Evolutionary conservation across 2,329 filamentous ascomycete genomes (phyloP).

Genomic region (Cladophialophora bantiana): DNA sequence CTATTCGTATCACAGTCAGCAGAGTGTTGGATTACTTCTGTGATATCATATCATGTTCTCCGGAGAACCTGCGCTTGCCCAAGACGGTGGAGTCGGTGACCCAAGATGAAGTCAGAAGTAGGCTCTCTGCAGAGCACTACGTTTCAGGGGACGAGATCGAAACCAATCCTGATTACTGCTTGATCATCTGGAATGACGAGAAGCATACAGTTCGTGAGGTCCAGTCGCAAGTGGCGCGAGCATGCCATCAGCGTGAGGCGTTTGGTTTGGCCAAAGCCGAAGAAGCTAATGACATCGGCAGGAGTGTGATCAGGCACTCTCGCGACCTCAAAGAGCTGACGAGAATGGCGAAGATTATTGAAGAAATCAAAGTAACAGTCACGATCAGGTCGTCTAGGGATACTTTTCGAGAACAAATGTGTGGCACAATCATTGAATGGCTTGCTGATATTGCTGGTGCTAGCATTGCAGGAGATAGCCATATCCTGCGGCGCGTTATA

Average conservation of each 20-base stretch:
- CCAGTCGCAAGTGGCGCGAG: constrained; percentile 84
- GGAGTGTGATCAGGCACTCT: constrained; percentile 81
- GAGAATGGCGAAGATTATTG: constrained; percentile 81
- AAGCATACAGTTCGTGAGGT: constrained; percentile 97
- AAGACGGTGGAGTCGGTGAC: constrained; percentile 84
- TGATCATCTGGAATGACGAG: constrained; percentile 97
- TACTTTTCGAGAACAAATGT: constrained; percentile 98
- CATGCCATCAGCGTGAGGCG: constrained; percentile 74
- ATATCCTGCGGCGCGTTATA: constrained; percentile 79
- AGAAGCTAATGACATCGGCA: constrained; percentile 87
- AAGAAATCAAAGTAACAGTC: constrained; percentile 94
- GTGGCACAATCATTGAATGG: constrained; percentile 97
- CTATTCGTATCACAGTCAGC: constrained; percentile 84
- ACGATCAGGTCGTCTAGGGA: constrained; percentile 93
- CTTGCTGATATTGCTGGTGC: constrained; percentile 90
- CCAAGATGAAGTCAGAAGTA: constrained; percentile 80
- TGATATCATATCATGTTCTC: constrained; percentile 96
- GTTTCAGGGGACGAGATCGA: constrained; percentile 66
- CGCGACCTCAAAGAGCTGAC: constrained; percentile 76
- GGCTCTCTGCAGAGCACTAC: constrained; percentile 78
- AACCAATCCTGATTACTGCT: constrained; percentile 75
- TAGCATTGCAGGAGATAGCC: constrained; percentile 78
- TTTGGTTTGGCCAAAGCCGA: constrained; percentile 79
- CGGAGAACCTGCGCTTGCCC: constrained; percentile 85
- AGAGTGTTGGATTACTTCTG: constrained; percentile 92